Conservation (phyloP, 192 early-diverging fungal species). For the Lunasporangiospora selenospora region DNA sequence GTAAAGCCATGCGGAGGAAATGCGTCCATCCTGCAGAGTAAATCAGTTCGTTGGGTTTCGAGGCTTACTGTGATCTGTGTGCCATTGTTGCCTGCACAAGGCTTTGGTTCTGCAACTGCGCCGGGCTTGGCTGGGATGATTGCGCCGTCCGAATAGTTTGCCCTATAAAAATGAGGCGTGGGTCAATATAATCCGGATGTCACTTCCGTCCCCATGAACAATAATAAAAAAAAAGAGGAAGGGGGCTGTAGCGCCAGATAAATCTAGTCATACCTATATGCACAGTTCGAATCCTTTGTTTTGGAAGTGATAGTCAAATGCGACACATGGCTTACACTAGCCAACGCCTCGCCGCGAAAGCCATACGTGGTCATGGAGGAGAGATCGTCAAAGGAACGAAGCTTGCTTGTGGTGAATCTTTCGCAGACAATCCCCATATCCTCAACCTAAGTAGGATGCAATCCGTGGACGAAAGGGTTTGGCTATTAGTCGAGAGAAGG, state of each 20-base stretch:
- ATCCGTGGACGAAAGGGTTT: too few relatives aligned
- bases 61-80: slow-evolving; percentile 87
- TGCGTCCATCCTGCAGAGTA: too few relatives aligned
- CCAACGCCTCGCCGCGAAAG: slow-evolving; percentile 96
- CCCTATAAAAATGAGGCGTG: slow-evolving; percentile 49
- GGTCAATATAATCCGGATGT: neutral
- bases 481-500: neutral
- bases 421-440: slow-evolving; percentile 94
- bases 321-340: slow-evolving; percentile 95
- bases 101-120: slow-evolving; percentile 78
- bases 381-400: slow-evolving; percentile 86
- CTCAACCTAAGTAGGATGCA: slow-evolving; percentile 59
- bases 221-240: neutral
- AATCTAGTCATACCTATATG: slow-evolving; percentile 60
- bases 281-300: slow-evolving; percentile 76
- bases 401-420: slow-evolving; percentile 95
- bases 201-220: neutral
- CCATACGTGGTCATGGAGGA: slow-evolving; percentile 89
- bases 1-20: too few relatives aligned
- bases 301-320: slow-evolving; percentile 89
- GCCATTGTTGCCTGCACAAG: slow-evolving; percentile 95
- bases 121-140: slow-evolving; percentile 81
- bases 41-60: too few relatives aligned
- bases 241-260: neutral
- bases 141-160: slow-evolving; percentile 87